Conservation (phyloP, 78 protist genomes). For the Isochrysis galbana region DNA sequence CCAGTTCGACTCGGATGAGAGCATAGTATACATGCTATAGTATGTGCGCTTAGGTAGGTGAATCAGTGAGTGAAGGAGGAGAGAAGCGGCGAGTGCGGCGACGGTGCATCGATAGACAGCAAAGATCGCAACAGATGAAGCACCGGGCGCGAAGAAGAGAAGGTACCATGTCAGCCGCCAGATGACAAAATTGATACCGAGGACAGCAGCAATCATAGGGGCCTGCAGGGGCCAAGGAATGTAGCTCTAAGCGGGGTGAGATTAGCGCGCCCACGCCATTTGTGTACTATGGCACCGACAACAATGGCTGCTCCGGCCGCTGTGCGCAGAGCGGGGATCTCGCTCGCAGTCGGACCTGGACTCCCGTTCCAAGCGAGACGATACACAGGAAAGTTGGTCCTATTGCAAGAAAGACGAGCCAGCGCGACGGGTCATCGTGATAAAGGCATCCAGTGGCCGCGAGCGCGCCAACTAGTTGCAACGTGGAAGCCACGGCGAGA, state of each 20-base stretch:
- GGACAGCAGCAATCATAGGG: background rate
- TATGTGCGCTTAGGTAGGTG: background rate
- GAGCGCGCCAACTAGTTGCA: background rate
- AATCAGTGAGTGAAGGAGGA: background rate
- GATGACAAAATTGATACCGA: background rate
- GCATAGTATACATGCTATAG: background rate
- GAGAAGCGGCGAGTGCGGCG: background rate
- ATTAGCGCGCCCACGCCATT: no score
- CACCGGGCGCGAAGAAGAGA: background rate
- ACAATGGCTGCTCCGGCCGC: no score
- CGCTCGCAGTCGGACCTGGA: no score
- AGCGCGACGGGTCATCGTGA: background rate
- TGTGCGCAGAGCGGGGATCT: no score
- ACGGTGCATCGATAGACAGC: background rate
- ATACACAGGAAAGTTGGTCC: background rate
- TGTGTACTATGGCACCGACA: no score
- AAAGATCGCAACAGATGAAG: background rate
- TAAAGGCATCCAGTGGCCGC: background rate
- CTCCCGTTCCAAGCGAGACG: background rate
- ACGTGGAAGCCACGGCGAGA: background rate
- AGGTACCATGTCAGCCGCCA: background rate
- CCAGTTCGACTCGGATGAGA: background rate
- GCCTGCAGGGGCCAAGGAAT: no score
- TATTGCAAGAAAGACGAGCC: background rate
- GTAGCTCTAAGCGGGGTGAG: no score